Percentiles rank a stretch among this genome's conserved stretches.
These are phyloP conservation scores for Verticillium zaregamsianum DNA, from an alignment of 2,329 filamentous ascomycete genomes.

Conservation along the genomic window DNA sequence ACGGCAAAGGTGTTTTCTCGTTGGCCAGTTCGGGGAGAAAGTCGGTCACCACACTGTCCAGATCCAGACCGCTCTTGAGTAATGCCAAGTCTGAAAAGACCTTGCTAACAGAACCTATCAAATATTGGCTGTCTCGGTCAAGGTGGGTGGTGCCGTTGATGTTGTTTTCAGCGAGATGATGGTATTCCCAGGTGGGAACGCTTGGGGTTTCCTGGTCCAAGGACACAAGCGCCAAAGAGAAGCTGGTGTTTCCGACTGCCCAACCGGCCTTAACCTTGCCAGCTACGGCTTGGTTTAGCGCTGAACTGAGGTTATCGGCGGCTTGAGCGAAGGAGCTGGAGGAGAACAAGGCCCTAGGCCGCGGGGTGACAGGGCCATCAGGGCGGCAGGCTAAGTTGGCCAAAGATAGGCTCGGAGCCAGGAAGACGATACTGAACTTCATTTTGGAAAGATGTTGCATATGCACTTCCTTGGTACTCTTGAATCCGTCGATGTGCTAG, in stretches of 20 bases:
- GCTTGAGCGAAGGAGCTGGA: slow-evolving; percentile 23
- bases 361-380: slow-evolving; percentile 24
- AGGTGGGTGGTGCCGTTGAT: slow-evolving; percentile 26
- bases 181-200: slow-evolving; percentile 34
- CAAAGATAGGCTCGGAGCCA: not conserved
- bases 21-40: slow-evolving; percentile 27
- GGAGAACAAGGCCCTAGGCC: slow-evolving; percentile 20
- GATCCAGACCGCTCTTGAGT: slow-evolving; percentile 27
- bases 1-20: slow-evolving; percentile 21
- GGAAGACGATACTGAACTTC: not conserved
- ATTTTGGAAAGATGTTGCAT: not conserved
- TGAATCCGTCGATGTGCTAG: too few relatives aligned
- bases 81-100: slow-evolving; percentile 31
- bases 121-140: slow-evolving; percentile 32
- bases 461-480: not conserved
- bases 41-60: slow-evolving; percentile 26
- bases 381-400: slow-evolving; percentile 20
- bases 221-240: slow-evolving; percentile 31
- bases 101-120: slow-evolving; percentile 36
- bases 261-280: slow-evolving; percentile 29
- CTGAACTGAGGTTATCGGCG: slow-evolving; percentile 19
- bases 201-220: slow-evolving; percentile 19
- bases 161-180: slow-evolving; percentile 30
- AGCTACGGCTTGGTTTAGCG: slow-evolving; percentile 23
- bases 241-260: slow-evolving; percentile 29